Evolutionary conservation across 2,329 filamentous ascomycete species (phyloP), one percentile per base, ranked within the genome.

Genomic region (Aspergillus sp.): DNA sequence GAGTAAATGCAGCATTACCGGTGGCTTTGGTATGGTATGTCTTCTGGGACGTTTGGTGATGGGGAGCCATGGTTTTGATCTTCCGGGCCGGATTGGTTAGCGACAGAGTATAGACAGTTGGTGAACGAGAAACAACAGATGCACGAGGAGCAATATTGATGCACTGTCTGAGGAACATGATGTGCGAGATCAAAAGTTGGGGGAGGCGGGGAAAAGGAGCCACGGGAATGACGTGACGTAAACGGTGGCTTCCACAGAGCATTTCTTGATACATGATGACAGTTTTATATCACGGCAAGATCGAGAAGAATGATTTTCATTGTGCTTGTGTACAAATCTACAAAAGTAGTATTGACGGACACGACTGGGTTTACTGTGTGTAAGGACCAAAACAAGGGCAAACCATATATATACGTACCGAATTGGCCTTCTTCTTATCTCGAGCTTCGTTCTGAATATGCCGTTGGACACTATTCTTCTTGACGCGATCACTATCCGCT

Each of bases 391-490:
- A 46, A 48, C 55, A 42, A 38, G 35, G 12, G 48, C 45, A 39
- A 26, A 39, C 7, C 9, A 26, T 3, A 26, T 7, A 27, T 9
- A 28, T 39, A 73, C 75, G 67, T 65, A 80, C 77, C 68, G 72
- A 64, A 32, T 39, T 32, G 5, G 65, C 67, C 58, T 80, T 85
- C 65, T 80, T 86, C 44, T 74, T 74, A 36, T 83, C 81, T 63
- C 81, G 85, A 44, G 82, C 80, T 55, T 77, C 76, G 61, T 82
- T 81, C 41, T 82, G 68, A 46, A 85, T 58, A 64, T 76, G 78
- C 54, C 86, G 73, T 61, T 85, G 76, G 4, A 89, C 82, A 52
- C 81, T 88, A 52, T 86, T 89, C 71, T 87, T 89, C 71, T 90
- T 90, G 33, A 90, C 83, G 51, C 82, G 78, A 60, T 90, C 86